A percentile compares a stretch with the other conserved stretches of the same genome.
phyloP scores from a whole-genome alignment of 768 basidiomycete species.

The Hygrocybe coccinea region DNA sequence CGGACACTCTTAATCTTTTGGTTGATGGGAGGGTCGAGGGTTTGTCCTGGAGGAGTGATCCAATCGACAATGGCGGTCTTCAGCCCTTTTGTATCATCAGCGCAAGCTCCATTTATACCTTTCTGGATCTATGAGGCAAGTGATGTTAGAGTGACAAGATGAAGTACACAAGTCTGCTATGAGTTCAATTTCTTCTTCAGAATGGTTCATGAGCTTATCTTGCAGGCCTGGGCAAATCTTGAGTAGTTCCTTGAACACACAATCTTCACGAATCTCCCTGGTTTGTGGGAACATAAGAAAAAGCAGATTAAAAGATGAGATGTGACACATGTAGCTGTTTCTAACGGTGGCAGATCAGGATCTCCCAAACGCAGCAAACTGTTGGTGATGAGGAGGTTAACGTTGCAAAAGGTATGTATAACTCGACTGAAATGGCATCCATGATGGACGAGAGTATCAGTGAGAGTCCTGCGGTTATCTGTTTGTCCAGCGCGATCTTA shows the following conservation, averaged over 20 bases:
- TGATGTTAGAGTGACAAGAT: neutral
- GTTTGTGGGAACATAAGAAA: neutral
- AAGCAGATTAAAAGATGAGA: neutral
- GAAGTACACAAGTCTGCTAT: neutral
- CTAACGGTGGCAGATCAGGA: neutral
- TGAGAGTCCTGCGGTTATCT: neutral
- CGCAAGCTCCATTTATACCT: slow-evolving; percentile 2
- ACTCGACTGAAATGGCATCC: neutral
- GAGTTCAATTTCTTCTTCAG: neutral
- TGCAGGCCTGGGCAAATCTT: too few species aligned
- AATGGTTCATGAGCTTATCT: neutral
- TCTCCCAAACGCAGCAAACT: neutral
- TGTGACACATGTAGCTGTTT: neutral
- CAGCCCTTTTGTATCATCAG: slow-evolving; percentile 1
- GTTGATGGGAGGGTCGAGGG: slow-evolving; percentile 5
- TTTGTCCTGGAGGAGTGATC: slow-evolving; percentile 13
- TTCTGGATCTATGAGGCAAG: slow-evolving; percentile 8
- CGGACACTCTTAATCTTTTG: slow-evolving; percentile 13
- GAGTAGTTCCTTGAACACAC: too few species aligned
- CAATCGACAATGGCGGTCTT: slow-evolving; percentile 14
- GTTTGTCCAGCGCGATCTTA: too few species aligned
- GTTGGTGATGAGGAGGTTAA: neutral
- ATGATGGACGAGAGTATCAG: neutral
- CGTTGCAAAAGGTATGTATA: neutral
- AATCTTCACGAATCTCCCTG: too few species aligned